Evolutionary conservation across 495 filamentous ascomycete species (phyloP).

Genomic region (Xylaria grammica): DNA sequence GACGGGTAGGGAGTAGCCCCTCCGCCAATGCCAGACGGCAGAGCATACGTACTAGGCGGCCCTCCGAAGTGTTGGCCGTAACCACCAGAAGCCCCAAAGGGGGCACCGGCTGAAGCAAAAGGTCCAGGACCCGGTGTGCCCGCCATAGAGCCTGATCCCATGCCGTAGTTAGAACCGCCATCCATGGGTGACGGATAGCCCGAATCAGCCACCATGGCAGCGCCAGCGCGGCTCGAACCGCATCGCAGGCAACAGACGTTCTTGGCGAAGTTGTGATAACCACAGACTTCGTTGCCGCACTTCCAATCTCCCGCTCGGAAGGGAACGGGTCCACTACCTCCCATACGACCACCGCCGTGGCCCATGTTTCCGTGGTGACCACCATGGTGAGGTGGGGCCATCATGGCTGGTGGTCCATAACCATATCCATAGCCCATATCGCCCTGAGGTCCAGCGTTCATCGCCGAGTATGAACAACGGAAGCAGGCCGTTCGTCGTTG

Average conservation of each 20-base stretch:
- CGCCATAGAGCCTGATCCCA: slow-evolving; percentile 78
- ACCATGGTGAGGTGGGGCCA: slow-evolving; percentile 82
- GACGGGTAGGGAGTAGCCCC: slow-evolving; percentile 80
- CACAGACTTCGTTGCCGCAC: slow-evolving; percentile 96
- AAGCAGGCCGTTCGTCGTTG: slow-evolving; percentile 98
- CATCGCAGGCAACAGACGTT: slow-evolving; percentile 97
- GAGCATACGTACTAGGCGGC: slow-evolving; percentile 85
- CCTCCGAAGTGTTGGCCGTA: slow-evolving; percentile 88
- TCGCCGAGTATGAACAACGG: slow-evolving; percentile 96
- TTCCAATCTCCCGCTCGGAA: slow-evolving; percentile 99
- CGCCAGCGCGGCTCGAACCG: slow-evolving; percentile 89
- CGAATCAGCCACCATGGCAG: slow-evolving; percentile 91
- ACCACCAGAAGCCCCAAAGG: slow-evolving; percentile 74
- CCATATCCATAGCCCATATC: slow-evolving; percentile 76
- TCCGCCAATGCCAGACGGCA: slow-evolving; percentile 88
- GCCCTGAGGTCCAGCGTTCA: slow-evolving; percentile 74
- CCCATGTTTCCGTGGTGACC: slow-evolving; percentile 76
- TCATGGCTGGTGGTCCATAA: slow-evolving; percentile 72
- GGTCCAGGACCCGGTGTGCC: slow-evolving; percentile 84
- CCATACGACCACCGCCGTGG: slow-evolving; percentile 72
- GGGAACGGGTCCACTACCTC: slow-evolving; percentile 85
- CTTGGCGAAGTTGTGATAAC: slow-evolving; percentile 99
- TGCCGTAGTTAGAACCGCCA: slow-evolving; percentile 75
- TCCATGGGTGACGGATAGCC: slow-evolving; percentile 93
- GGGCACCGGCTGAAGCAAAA: slow-evolving; percentile 70